These are phyloP conservation scores for Dioscorea zingiberensis DNA, from an alignment of 106 monocot species.

Conservation along the genomic window DNA sequence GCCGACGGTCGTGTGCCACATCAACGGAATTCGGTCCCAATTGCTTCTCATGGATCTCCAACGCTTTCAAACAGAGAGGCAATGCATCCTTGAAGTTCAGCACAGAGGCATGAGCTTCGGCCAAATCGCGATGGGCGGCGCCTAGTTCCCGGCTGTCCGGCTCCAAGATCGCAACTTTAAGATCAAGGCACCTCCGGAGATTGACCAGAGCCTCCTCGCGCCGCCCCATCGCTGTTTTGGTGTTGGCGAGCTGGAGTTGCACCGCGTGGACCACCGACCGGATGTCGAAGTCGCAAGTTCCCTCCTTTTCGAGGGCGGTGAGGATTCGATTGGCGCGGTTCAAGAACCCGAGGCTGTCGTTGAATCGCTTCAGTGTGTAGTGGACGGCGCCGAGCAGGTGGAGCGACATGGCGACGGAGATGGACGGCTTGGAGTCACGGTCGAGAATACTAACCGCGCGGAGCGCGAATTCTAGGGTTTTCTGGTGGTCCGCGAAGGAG, in stretches of 20 bases:
- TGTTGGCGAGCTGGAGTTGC: constrained; percentile 51
- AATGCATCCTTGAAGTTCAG: constrained; percentile 57
- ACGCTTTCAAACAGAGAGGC: constrained; percentile 51
- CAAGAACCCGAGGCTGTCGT: constrained; percentile 66
- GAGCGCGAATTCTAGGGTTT: constrained; percentile 47
- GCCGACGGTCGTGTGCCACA: constrained; percentile 46
- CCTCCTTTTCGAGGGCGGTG: constrained; percentile 21
- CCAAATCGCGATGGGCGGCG: constrained; percentile 39
- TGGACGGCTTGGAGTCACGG: constrained; percentile 28
- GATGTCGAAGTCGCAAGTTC: constrained; percentile 23
- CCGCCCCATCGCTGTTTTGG: constrained; percentile 60
- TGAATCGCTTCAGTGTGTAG: constrained; percentile 35
- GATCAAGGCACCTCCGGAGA: constrained; percentile 44
- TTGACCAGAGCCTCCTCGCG: constrained; percentile 57
- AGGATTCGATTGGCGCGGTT: constrained; percentile 52
- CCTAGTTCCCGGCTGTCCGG: constrained; percentile 37
- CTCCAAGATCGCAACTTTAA: constrained; percentile 49
- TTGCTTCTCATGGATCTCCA: constrained; percentile 38
- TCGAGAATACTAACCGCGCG: constrained; percentile 51
- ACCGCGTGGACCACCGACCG: constrained; percentile 34
- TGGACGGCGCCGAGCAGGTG: constrained; percentile 48
- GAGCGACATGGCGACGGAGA: constrained; percentile 49
- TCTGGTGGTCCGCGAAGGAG: constrained; percentile 22
- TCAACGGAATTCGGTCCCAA: constrained; percentile 63
- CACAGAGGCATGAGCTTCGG: constrained; percentile 60